Base-by-base conservation (phyloP, 2,329 filamentous ascomycete species). In the Colletotrichum scovillei region DNA sequence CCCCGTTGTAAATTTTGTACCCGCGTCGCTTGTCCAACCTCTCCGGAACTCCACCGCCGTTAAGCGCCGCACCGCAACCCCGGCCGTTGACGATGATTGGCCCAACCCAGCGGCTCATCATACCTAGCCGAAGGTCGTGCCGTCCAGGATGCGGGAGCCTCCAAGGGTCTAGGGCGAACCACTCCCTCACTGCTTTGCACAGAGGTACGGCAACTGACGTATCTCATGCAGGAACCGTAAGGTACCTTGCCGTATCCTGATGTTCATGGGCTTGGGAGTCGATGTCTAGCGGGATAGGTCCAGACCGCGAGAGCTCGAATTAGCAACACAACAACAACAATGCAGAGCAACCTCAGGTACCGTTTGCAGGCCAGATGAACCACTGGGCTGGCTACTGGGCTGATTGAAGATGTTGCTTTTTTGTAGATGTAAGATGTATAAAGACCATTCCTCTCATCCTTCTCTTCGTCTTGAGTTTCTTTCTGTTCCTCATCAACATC, bases 21-120 rank as follows among this genome's bases (percentile, higher is more conserved):
- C 67, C 71, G 71, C 67, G 67, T 73, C 71, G 71, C 71, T 73
- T 73, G 71, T 73, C 67, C 46, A 22, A 42, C 57, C 30, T 42
- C 52, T 28, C 63, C 24, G 66, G 32, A 46, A 8, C 60, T 32
- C 71, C 73, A 74, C 73, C 46, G 19, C 55, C 24, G 28, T 19
- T 73, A 73, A 73, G 67, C 71, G 71, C 71, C 71, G 55, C 55
- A 24, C 56, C 26, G 55, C 46, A 30, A 22, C 64, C 67, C 72
- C 74, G 67, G 72, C 28, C 24, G 46, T 26, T 19, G 0, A 28
- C 26, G 30, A 9, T 72, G 38, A 75, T 75, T 75, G 74, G 74
- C 11, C 46, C 22, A 26, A 24, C 55, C 26, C 67, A 53, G 72
- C 74, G 74, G 74, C 74, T 74, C 67, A 46, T 71, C 71, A 71